Base-by-base conservation (phyloP, 805 yeast species). In the Metschnikowia matae region DNA sequence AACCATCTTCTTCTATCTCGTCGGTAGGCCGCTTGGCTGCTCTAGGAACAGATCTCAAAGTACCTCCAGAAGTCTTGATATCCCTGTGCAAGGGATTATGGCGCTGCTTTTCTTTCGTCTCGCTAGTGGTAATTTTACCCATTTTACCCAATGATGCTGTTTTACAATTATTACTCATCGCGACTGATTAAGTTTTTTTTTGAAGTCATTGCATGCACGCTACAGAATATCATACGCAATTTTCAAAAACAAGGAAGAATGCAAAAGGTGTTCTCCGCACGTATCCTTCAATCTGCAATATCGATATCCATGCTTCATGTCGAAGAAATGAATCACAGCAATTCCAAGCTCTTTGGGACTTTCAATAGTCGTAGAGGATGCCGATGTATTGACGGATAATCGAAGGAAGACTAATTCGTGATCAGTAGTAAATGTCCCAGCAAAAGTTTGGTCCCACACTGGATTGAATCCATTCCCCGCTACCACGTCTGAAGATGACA, bases 391-490 rank as follows among this genome's bases (percentile, higher is more conserved):
- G 3, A 84, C 75, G 2, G 74, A 59, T 48, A 87, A 73, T 49
- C 81, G 69, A 7, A 85, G 53, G 62, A 87, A 87, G 2, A 82
- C 77, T 38, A 86, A 70, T 6, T 79, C 75, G 48, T 71, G 66
- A 5, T 59, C 58, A 6, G 55, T 43, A n/a, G 62, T 52, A 40
- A 70, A 64, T 6, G 75, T 64, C 3, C 84, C 75, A n/a, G 63
- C 54, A 53, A 83, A 76, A 4, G 62, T 64, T 45, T 78, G 75
- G 54, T 84, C 81, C 97, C 97, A 92, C 6, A 77, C 67, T 0
- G 97, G 97, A 61, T 87, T 89, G 68, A 88, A 89, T 0, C 97
- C 97, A 66, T 91, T 90, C 45, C 81, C 82, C 6, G 65, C 62
- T 1, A 85, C 77, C 3, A 63, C 58, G 3, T 49, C 40, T 2